Evolutionary conservation across 306 rosid species (phyloP), one percentile per base, ranked within the genome.

Genomic region (Senna tora): DNA sequence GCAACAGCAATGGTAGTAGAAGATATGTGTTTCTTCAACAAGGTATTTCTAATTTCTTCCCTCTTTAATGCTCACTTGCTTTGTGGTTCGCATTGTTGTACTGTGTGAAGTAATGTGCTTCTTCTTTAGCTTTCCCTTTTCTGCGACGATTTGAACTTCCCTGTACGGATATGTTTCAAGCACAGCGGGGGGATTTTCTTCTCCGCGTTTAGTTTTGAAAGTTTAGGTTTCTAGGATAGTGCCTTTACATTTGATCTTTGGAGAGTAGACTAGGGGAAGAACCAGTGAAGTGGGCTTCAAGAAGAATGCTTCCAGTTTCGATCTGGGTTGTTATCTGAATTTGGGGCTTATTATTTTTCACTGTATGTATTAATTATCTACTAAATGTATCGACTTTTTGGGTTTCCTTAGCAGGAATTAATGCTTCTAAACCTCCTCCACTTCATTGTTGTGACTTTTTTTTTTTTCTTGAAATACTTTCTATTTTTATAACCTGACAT

Each of bases 1-100:
- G 39, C 65, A 58, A 28, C 62, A 80, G 59, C 85, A 42, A 93
- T 93, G 98, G 91, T 85, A 12, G 91, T 85, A 12, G 97, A 75
- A 81, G 76, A 74, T 71, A 71, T 80, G 81, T 87, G 83, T 60
- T 86, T 90, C 77, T 58, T 80, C 81, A 83, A 80, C 85, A 89
- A 93, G 98, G 98, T 93, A 55, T 77, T 74, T 69, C 60, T 53
- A 43, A 20, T 79, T 59, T 16, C 42, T 58, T 0, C 12, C 15
- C 16, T 71, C 2, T 34, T 39, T 39, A 22, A 13, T 20, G 19
- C 6, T 51, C n/a, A 41, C 51, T 9, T 9, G 14, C 58, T 71
- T 0, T 43, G 47, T 75, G 56, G 13, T 22, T 76, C 22, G 51
- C 50, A 45, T 41, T 52, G 66, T 41, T 52, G 66, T 33, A 5